A percentile compares a stretch with the other conserved stretches of the same genome.
Conservation (phyloP, 805 yeast genomes). For the Lipomyces chichibuensis region DNA sequence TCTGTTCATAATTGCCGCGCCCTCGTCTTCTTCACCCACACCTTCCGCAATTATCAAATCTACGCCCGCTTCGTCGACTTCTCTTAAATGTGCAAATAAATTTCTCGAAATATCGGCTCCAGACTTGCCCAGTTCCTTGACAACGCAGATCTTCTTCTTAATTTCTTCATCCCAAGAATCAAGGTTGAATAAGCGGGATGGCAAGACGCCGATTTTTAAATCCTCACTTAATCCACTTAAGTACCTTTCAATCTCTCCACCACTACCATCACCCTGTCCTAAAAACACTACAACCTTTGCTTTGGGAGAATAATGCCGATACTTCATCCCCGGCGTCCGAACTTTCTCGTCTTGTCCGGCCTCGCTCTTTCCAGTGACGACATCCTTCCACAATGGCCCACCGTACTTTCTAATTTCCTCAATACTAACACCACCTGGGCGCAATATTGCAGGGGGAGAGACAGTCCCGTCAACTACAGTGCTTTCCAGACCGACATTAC, state of each 20-base stretch:
- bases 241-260: slow-evolving; percentile 15
- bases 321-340: slow-evolving; percentile 97
- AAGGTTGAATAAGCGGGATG: slow-evolving; percentile 24
- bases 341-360: slow-evolving; percentile 62
- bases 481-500: slow-evolving; percentile 87
- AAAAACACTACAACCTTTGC: slow-evolving; percentile 76
- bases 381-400: slow-evolving; percentile 67
- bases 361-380: slow-evolving; percentile 63
- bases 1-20: slow-evolving; percentile 93
- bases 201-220: slow-evolving; percentile 27
- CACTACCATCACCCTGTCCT: slow-evolving; percentile 52
- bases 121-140: slow-evolving; percentile 48
- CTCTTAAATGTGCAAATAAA: slow-evolving; percentile 71
- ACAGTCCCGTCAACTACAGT: slow-evolving; percentile 92
- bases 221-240: not conserved
- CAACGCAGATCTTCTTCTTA: not conserved
- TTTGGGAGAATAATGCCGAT: slow-evolving; percentile 89
- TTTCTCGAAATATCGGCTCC: slow-evolving; percentile 72
- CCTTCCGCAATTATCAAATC: slow-evolving; percentile 85
- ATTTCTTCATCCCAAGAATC: slow-evolving; percentile 13
- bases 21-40: slow-evolving; percentile 72
- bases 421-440: slow-evolving; percentile 92
- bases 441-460: slow-evolving; percentile 78
- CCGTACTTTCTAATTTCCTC: slow-evolving; percentile 72
- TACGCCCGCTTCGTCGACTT: slow-evolving; percentile 69